Conservation (phyloP, 192 early-diverging fungal genomes). For the Lobulomyces angularis region DNA sequence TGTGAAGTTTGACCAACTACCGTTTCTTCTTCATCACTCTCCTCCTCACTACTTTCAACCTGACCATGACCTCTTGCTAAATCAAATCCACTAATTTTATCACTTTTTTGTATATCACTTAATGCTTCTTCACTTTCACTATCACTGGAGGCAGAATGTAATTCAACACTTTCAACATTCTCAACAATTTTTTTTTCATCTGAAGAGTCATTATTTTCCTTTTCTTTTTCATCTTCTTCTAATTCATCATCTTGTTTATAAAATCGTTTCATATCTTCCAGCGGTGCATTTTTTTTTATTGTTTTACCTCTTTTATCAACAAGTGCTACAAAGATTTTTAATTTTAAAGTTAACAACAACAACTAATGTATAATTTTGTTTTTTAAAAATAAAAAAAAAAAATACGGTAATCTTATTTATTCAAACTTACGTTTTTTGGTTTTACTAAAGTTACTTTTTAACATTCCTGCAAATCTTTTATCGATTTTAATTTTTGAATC, state of each 20-base stretch:
- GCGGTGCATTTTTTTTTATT: conserved; percentile 31
- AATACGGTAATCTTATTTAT: conserved; percentile 1
- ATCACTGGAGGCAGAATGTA: too few species aligned
- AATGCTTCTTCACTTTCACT: conserved; percentile 22
- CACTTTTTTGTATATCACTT: conserved; percentile 18
- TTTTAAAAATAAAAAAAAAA: background rate
- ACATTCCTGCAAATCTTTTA: conserved; percentile 73
- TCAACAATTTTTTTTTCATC: conserved; percentile 21
- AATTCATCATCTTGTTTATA: conserved; percentile 59
- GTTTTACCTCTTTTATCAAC: conserved; percentile 35
- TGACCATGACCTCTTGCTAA: conserved; percentile 72
- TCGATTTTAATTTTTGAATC: conserved; percentile 78
- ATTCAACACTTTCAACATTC: too few species aligned
- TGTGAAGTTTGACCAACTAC: conserved; percentile 24
- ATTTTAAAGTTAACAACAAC: background rate
- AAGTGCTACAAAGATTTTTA: background rate
- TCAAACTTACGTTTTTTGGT: conserved; percentile 6
- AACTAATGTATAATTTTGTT: background rate
- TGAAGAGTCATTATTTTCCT: conserved; percentile 15
- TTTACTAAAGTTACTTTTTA: conserved; percentile 37
- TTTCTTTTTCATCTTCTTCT: conserved; percentile 8
- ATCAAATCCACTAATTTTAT: conserved; percentile 25
- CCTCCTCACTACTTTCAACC: conserved; percentile 47
- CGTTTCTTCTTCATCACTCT: conserved; percentile 25
- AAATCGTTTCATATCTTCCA: conserved; percentile 57